These are phyloP conservation scores for Ophiostoma perfectum DNA, from an alignment of 2,329 filamentous ascomycete species.

Conservation along the genomic window DNA sequence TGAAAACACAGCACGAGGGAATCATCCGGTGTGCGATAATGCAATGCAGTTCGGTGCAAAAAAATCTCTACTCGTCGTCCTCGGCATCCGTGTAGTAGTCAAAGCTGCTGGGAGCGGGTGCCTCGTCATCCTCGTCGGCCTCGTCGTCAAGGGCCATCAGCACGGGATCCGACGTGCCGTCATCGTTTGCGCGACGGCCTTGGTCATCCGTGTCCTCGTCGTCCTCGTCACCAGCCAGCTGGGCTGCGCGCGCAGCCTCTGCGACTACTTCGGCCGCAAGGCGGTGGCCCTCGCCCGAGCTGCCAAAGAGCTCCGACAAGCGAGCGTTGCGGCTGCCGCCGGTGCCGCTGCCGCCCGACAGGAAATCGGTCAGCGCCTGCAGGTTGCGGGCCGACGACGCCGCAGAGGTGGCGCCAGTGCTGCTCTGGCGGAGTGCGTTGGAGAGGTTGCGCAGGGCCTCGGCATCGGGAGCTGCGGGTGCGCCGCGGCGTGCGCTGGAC, in stretches of 20 bases:
- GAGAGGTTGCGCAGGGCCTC: conserved; percentile 23
- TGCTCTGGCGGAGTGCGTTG: conserved; percentile 32
- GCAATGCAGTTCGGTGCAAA: not conserved
- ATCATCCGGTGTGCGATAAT: not conserved
- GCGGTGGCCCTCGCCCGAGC: conserved; percentile 10
- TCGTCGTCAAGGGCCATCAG: conserved; percentile 70
- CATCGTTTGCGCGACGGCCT: conserved; percentile 40
- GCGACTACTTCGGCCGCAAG: conserved; percentile 23
- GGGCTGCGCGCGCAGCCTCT: conserved; percentile 18
- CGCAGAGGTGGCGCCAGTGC: conserved; percentile 28
- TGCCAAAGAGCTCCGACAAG: conserved; percentile 13
- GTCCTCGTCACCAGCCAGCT: conserved; percentile 26
- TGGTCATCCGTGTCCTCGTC: conserved; percentile 12
- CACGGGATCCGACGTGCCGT: conserved; percentile 39
- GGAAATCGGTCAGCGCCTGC: conserved; percentile 9
- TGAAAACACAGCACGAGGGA: not conserved
- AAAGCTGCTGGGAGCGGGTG: conserved; percentile 64
- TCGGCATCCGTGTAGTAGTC: conserved; percentile 70
- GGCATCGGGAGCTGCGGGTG: conserved; percentile 22
- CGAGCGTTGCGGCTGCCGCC: conserved; percentile 25
- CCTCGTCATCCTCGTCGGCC: conserved; percentile 66
- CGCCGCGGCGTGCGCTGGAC: conserved; percentile 23
- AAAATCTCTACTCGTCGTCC: conserved; percentile 33
- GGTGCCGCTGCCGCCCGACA: not conserved
- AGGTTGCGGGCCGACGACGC: conserved; percentile 24